These are phyloP conservation scores for Chlorella sp. DNA, from an alignment of 139 green algal species.

Conservation along the genomic window DNA sequence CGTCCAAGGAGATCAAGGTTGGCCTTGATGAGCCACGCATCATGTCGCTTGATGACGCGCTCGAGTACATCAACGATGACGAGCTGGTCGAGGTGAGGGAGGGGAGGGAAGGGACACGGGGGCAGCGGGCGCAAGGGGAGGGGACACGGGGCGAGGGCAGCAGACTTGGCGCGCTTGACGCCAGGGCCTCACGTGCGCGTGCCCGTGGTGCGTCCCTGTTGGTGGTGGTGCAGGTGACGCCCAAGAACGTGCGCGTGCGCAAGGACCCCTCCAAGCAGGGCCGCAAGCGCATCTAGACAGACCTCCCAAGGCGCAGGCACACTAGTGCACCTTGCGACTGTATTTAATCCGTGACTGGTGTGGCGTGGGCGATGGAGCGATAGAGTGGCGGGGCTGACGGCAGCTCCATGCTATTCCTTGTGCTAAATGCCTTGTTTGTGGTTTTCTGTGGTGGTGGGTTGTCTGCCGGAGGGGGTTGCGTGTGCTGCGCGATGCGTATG, in stretches of 20 bases:
- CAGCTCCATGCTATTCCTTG: too few species aligned
- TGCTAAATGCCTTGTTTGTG: too few species aligned
- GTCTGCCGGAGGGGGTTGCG: too few species aligned
- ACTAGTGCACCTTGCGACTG: too few species aligned
- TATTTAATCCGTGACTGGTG: too few species aligned
- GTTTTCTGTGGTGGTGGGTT: too few species aligned
- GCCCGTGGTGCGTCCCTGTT: background rate
- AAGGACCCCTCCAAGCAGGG: constrained; percentile 63
- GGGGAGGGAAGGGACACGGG: background rate
- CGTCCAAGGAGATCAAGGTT: constrained; percentile 13
- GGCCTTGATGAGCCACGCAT: constrained; percentile 65
- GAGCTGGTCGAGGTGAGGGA: constrained; percentile 87
- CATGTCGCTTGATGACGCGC: constrained; percentile 86
- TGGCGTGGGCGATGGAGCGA: too few species aligned
- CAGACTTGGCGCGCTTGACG: background rate
- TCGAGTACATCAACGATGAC: constrained; percentile 96
- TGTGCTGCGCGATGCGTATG: too few species aligned
- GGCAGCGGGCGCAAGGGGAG: too few species aligned
- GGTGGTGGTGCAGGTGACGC: constrained; percentile 79
- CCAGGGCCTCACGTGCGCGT: background rate
- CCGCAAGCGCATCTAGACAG: background rate
- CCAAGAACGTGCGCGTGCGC: constrained; percentile 75
- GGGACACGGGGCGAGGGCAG: background rate
- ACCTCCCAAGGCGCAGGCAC: too few species aligned
- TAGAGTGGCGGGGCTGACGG: too few species aligned